Conservation (phyloP, 2,329 filamentous ascomycete species). For the Pseudovirgaria hyperparasitica region DNA sequence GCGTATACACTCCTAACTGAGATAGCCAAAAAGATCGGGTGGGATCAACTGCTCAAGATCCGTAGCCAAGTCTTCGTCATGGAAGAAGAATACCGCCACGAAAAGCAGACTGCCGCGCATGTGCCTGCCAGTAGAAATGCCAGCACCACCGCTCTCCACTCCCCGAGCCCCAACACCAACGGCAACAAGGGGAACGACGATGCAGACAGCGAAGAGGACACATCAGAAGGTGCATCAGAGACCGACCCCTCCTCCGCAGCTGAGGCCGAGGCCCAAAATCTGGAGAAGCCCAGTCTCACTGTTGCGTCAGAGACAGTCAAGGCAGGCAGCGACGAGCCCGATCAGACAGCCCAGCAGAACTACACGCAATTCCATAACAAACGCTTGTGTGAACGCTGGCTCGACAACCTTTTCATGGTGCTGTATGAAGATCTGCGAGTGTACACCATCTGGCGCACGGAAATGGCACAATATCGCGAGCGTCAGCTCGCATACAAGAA, state of each 20-base stretch:
- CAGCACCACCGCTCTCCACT: constrained; percentile 66
- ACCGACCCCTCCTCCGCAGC: constrained; percentile 15
- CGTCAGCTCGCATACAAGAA: constrained; percentile 96
- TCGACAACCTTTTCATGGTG: constrained; percentile 98
- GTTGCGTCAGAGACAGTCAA: constrained; percentile 68
- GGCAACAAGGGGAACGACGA: constrained; percentile 27
- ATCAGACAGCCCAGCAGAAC: constrained; percentile 46
- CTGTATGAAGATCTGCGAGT: constrained; percentile 95
- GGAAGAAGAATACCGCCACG: constrained; percentile 94
- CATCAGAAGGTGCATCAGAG: constrained; percentile 8
- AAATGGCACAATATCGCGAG: constrained; percentile 89
- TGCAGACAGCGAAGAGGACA: constrained; percentile 21
- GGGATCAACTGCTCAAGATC: constrained; percentile 91
- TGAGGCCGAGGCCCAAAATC: constrained; percentile 23
- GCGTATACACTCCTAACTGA: constrained; percentile 91
- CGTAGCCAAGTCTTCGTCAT: constrained; percentile 97
- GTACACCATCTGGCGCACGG: constrained; percentile 98
- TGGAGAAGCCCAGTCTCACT: constrained; percentile 72
- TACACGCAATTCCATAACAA: constrained; percentile 95
- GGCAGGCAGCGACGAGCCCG: constrained; percentile 52
- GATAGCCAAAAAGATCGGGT: constrained; percentile 92
- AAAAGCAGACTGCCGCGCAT: constrained; percentile 49
- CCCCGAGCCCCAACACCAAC: constrained; percentile 41
- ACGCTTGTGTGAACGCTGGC: constrained; percentile 90
- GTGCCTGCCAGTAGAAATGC: constrained; percentile 49